Base-by-base conservation (phyloP, 176 grass and related monocot genomes). In the Oryza coarctata region DNA sequence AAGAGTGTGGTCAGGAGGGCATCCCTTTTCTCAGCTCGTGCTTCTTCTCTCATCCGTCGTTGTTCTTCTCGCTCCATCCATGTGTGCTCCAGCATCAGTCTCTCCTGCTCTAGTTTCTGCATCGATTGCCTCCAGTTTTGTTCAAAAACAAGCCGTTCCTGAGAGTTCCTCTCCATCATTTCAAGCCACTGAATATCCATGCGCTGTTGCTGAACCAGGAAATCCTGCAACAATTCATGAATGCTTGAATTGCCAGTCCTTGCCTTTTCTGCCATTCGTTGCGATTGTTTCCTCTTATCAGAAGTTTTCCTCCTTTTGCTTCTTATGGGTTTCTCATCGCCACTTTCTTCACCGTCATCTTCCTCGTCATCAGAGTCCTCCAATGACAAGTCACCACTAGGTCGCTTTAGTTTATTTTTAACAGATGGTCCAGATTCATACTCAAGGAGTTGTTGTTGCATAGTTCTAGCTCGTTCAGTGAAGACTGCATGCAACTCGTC, bases 401-500 rank as follows among this genome's bases (percentile, higher is more conserved):
- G 36, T 7, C 68, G 82, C 74, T 99, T 99, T 65, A 75, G 74
- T 77, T 92, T 99, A 85, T 78, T 94, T 60, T 82, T 92, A 12
- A 84, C 43, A 61, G 80, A 87, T 60, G 85, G 8, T 41, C 94
- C 94, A 23, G 92, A 76, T 79, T 99, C 93, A 1, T 91, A 95
- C 60, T 95, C 80, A 71, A 99, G 96, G 71, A 99, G 89, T 68
- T 95, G 82, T 3, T 87, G 84, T 25, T 95, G 93, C 96, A 99
- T 99, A 79, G 71, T 94, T 79, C 83, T 95, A 17, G 87, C 93
- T 49, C 91, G 93, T 63, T 95, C 96, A 14, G 44, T 88, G 85
- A 99, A 99, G 32, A 99, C 89, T 0, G 87, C 89, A 74, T 95
- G 93, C 45, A 99, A 75, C 78, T 99, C 96, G 6, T 94, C 91